phyloP scores from a whole-genome alignment of 257 asterid species.

The Solanum etuberosum region DNA sequence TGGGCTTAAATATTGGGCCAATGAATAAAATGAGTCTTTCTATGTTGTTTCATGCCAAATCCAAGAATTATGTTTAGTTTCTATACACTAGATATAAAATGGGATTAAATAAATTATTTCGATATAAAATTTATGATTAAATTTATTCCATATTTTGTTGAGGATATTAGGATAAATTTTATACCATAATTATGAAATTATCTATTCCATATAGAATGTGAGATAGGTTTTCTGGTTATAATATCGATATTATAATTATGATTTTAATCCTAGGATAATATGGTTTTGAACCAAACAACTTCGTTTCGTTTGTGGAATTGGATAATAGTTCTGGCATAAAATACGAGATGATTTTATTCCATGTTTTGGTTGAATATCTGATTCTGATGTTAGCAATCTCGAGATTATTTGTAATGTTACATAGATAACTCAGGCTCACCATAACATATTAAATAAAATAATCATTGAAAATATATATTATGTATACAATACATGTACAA shows the following conservation, averaged over 20 bases:
- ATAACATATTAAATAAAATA: too few species aligned
- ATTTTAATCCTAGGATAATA: neutral
- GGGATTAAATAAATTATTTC: too few species aligned
- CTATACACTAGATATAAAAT: too few species aligned
- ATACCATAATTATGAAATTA: neutral
- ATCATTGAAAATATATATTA: too few species aligned
- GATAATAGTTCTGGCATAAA: neutral
- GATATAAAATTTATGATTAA: neutral
- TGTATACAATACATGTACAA: neutral
- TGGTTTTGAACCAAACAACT: neutral
- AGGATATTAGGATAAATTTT: neutral
- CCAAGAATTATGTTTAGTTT: too few species aligned
- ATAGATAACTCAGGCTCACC: neutral
- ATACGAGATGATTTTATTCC: neutral
- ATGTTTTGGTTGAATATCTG: neutral
- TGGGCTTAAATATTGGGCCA: neutral
- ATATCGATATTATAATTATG: too few species aligned
- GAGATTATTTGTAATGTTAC: neutral
- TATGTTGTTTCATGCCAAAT: too few species aligned
- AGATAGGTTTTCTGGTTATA: neutral
- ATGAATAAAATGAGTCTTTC: too few species aligned
- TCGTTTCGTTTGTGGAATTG: neutral
- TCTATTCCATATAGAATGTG: neutral
- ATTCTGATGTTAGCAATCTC: neutral
- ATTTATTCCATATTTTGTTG: neutral